phyloP scores from a whole-genome alignment of 2,329 filamentous ascomycete genomes.

The Penicillium sp. region DNA sequence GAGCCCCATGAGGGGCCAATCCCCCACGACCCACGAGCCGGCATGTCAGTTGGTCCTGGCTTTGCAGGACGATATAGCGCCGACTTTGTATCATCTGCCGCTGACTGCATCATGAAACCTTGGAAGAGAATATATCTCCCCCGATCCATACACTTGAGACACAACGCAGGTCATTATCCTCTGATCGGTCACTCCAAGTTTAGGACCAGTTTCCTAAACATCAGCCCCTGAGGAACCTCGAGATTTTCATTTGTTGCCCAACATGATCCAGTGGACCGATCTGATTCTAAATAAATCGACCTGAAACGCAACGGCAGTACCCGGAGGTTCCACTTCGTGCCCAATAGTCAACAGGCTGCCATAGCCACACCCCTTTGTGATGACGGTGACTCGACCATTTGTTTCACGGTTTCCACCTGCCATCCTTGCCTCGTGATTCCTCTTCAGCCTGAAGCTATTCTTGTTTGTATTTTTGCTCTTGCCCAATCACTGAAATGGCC shows the following conservation, averaged over 20 bases:
- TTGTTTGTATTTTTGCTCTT: slow-evolving; percentile 12
- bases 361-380: slow-evolving; percentile 8
- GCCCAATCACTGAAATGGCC: slow-evolving; percentile 24
- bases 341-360: slow-evolving; percentile 10
- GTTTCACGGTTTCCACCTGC: slow-evolving; percentile 16
- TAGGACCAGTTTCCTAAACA: not conserved
- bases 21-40: not conserved
- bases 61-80: not conserved
- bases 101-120: slow-evolving; percentile 6
- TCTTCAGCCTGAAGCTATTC: slow-evolving; percentile 24
- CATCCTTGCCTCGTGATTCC: slow-evolving; percentile 9
- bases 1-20: slow-evolving; percentile 4
- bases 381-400: slow-evolving; percentile 4
- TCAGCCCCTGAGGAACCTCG: not conserved
- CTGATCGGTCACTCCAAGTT: not conserved
- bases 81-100: slow-evolving; percentile 9
- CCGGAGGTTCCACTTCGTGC: slow-evolving; percentile 11
- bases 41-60: not conserved
- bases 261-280: slow-evolving; percentile 6
- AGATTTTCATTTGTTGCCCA: slow-evolving; percentile 7
- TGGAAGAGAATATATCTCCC: not conserved
- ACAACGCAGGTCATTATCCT: not conserved
- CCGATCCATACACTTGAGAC: not conserved
- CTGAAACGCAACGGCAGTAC: slow-evolving; percentile 11
- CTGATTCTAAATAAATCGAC: slow-evolving; percentile 3